Evolutionary conservation across 129 eudicot genomes (phyloP).

Genomic region (Scalesia atractyloides): DNA sequence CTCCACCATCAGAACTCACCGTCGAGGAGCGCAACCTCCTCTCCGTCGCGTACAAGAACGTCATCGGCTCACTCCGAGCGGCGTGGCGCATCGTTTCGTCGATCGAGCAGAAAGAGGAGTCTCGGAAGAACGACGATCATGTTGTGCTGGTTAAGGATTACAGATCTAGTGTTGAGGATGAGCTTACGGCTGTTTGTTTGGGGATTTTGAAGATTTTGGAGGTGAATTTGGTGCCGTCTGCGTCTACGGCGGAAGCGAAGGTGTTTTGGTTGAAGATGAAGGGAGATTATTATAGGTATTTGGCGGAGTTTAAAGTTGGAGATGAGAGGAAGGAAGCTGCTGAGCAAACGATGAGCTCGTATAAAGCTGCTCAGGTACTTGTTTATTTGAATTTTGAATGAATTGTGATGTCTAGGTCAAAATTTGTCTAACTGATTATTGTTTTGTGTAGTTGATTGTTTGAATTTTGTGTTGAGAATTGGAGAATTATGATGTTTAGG

Average conservation of each 20-base stretch:
- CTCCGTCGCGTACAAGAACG: slow-evolving; percentile 48
- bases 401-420: slow-evolving; percentile 10
- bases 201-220: slow-evolving; percentile 49
- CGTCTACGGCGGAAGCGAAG: slow-evolving; percentile 54
- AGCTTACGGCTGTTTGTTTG: slow-evolving; percentile 46
- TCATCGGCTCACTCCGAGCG: slow-evolving; percentile 41
- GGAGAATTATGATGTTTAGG: slow-evolving; percentile 1
- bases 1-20: slow-evolving; percentile 47
- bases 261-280: slow-evolving; percentile 69
- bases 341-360: slow-evolving; percentile 53
- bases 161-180: slow-evolving; percentile 55
- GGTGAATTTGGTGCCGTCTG: slow-evolving; percentile 46
- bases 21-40: slow-evolving; percentile 64
- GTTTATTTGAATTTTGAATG: not conserved
- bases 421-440: not conserved
- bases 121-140: slow-evolving; percentile 57
- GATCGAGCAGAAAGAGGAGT: slow-evolving; percentile 48
- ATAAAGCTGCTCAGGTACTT: slow-evolving; percentile 45
- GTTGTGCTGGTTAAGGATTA: slow-evolving; percentile 55
- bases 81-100: slow-evolving; percentile 50
- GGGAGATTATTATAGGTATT: slow-evolving; percentile 62
- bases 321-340: slow-evolving; percentile 58
- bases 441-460: not conserved
- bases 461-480: not conserved
- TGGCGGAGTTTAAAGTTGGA: slow-evolving; percentile 57